phyloP scores from a whole-genome alignment of 495 filamentous ascomycete species.

The Penicillium steckii region DNA sequence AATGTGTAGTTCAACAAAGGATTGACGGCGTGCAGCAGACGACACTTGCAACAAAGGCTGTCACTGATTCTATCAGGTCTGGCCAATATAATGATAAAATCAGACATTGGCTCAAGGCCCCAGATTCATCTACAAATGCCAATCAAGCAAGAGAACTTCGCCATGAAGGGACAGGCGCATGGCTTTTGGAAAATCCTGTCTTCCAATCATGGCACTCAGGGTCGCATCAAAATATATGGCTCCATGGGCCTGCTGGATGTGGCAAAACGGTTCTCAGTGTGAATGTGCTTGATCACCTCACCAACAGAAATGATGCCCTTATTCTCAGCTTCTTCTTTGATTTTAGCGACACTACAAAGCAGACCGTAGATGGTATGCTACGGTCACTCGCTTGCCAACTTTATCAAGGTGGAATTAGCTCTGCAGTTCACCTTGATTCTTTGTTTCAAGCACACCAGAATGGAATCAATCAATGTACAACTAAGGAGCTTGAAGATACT shows the following conservation, averaged over 20 bases:
- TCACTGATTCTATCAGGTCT: no score
- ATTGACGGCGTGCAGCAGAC: no score
- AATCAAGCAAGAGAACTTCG: conserved; percentile 15
- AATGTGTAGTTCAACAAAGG: no score
- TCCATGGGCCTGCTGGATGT: conserved; percentile 21
- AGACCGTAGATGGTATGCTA: conserved; percentile 24
- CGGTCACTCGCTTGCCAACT: conserved; percentile 29
- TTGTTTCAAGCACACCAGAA: conserved; percentile 14
- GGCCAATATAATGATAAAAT: no score
- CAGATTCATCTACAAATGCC: conserved; percentile 21
- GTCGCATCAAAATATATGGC: conserved; percentile 18
- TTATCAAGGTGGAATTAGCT: conserved; percentile 8
- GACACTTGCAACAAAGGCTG: no score
- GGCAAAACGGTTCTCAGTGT: conserved; percentile 26
- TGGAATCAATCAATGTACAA: conserved; percentile 17
- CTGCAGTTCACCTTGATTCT: conserved; percentile 14
- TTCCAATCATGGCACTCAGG: conserved; percentile 19
- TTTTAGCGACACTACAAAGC: conserved; percentile 24
- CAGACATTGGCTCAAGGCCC: conserved; percentile 16
- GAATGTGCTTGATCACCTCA: conserved; percentile 21
- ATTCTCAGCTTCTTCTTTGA: conserved; percentile 32
- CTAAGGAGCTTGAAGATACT: conserved; percentile 8
- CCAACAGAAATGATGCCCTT: conserved; percentile 5
- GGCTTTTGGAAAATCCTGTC: conserved; percentile 12
- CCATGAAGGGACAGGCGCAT: conserved; percentile 19